Base-by-base conservation (phyloP, 768 basidiomycete species). In the Suillus spraguei region DNA sequence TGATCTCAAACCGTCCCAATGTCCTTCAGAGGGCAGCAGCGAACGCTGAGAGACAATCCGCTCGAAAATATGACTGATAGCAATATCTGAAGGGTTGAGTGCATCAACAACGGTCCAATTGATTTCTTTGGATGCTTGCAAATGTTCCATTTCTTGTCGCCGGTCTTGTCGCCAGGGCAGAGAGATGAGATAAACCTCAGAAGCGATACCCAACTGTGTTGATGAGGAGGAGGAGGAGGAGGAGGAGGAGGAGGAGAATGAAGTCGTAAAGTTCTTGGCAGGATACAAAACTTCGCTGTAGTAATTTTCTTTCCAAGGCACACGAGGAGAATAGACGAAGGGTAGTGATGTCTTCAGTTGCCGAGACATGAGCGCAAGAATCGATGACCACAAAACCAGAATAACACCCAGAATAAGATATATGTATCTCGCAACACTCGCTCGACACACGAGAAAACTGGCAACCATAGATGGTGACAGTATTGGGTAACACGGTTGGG, bases 21-120 rank as follows among this genome's bases (percentile, higher is more conserved):
- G 63, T 55, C 66, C 24, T 42, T 14, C 56, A 65, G 33, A 66
- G 42, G 17, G 60, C 35, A 60, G 38, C 11, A 58, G 65, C n/a
- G 47, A 55, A 33, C 84, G 80, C 13, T 78, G 60, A 4, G 61
- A 38, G 20, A 66, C 62, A 1, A 91, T 83, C 66, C 78, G 78
- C 33, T 79, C 71, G 63, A 83, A 63, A 42, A 90, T 81, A 2
- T 67, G 67, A 33, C 66, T 24, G 32, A 89, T 76, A 9, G 79
- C 60, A 3, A 75, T 65, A 36, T 82, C 74, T 14, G 77, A 73
- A 0, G 80, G 69, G 20, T 81, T 76, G 3, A 79, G 69, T 9
- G 87, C 89, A 52, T 85, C 78, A 22, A 83, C 64, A 67, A 87
- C 83, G 4, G 79, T 80, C 86, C 87, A 90, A 11, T 75, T 68